These are phyloP conservation scores for Fraxinus baroniana DNA, from an alignment of 305 asterid genomes.

Conservation along the genomic window DNA sequence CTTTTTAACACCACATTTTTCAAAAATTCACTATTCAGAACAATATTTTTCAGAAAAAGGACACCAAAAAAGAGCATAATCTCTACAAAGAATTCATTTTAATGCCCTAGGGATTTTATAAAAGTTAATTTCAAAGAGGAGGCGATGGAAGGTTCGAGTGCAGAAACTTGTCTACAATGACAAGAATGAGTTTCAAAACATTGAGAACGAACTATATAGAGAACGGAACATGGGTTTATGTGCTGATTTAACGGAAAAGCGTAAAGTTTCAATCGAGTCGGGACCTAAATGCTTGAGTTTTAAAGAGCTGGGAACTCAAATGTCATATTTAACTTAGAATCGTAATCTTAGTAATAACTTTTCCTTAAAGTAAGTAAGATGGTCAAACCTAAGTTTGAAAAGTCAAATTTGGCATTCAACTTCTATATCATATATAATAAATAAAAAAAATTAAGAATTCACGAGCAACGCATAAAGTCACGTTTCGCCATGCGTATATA, in stretches of 20 bases:
- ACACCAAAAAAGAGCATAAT: not conserved
- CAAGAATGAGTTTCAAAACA: not conserved
- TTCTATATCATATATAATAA: not conserved
- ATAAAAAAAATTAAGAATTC: not conserved
- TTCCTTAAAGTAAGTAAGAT: not conserved
- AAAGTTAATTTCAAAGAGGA: not conserved
- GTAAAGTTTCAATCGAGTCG: not conserved
- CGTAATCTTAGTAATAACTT: not conserved
- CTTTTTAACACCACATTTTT: no score
- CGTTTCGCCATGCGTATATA: not conserved
- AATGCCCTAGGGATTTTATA: not conserved
- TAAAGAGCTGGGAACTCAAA: not conserved
- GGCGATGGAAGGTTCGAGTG: not conserved
- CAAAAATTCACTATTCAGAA: no score
- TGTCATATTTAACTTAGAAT: not conserved
- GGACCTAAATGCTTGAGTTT: not conserved
- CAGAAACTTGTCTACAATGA: not conserved
- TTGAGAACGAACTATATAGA: not conserved
- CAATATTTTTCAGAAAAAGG: no score
- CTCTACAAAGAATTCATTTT: not conserved
- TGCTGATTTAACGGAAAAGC: no score
- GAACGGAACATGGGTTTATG: not conserved
- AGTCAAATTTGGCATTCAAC: not conserved
- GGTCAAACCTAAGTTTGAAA: not conserved
- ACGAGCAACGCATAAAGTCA: not conserved